Evolutionary conservation across 805 yeast species (phyloP), one percentile per base, ranked within the genome.

Genomic region (Candida maris): DNA sequence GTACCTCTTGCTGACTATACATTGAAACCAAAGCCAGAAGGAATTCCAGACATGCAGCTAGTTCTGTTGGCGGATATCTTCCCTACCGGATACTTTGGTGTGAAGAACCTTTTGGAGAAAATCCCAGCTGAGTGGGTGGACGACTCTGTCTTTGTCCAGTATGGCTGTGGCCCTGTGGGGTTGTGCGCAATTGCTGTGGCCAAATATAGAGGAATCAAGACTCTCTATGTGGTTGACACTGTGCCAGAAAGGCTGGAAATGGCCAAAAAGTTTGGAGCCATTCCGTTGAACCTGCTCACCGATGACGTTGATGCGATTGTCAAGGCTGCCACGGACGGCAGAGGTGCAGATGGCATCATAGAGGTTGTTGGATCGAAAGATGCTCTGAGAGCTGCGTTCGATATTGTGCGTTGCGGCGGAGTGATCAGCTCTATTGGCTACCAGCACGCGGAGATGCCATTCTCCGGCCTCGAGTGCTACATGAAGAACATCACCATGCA

Each of bases 131-230:
- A 30, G 4, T 29, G 34, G 17, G 12, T 34, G n/a, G n/a, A 22
- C 4, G 35, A 24, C 5, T 57, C 65, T 27, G 64, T 65, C 1
- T 57, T 75, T 4, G 61, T 77, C 30, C 80, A 75, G 42, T 49
- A 77, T 4, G 84, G 83, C 1, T 70, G 77, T 7, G 84, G 84
- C 1, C 81, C 81, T 0, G 81, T 75, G 3, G 80, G 79, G 0
- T 60, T 74, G 13, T 75, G 80, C 59, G 74, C 76, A 0, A 59
- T 73, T 27, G 57, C 64, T 13, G 59, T 71, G 0, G 64, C 75
- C 27, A 66, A 63, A 37, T 58, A 67, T 37, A 58, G 62, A 35
- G 77, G 77, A 6, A 66, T 73, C 45, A 47, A 54, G 30, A 62
- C 61, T 17, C 53, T 75, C 13, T 72, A 68, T 23, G 75, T 71